Conservation (phyloP, 73 alveolate species). For the Paramecium tetraurelia region DNA sequence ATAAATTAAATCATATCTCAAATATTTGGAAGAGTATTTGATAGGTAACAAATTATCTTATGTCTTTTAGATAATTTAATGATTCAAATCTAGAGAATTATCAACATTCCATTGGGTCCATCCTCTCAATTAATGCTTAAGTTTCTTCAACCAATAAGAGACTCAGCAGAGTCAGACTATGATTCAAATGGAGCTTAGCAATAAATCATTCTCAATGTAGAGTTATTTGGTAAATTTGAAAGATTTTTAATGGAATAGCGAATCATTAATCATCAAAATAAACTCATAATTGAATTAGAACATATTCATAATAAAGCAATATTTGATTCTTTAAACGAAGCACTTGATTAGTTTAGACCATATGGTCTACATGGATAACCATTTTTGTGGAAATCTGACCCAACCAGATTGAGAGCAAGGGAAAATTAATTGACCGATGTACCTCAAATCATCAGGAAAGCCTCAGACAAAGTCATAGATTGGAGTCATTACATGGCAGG, state of each 20-base stretch:
- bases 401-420: slow-evolving; percentile 5
- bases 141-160: background rate
- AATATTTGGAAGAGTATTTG: background rate
- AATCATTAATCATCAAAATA: background rate
- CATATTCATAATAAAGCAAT: slow-evolving; percentile 59
- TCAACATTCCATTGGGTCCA: background rate
- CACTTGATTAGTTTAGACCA: slow-evolving; percentile 51
- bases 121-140: background rate
- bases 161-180: background rate
- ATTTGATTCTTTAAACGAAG: slow-evolving; percentile 61
- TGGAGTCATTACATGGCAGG: slow-evolving; percentile 64
- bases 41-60: background rate
- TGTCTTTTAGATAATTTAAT: background rate
- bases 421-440: background rate
- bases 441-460: slow-evolving; percentile 35
- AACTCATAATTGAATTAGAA: slow-evolving; percentile 21
- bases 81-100: background rate
- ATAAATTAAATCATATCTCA: background rate
- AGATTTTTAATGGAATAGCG: background rate
- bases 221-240: background rate
- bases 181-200: background rate
- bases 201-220: background rate
- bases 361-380: slow-evolving; percentile 57
- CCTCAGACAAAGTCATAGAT: slow-evolving; percentile 63
- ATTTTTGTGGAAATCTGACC: slow-evolving; percentile 48